A percentile compares a stretch with the other conserved stretches of the same genome.
Evolutionary conservation across 2,329 filamentous ascomycete species (phyloP).

Genomic region (Pseudogymnoascus sp.): DNA sequence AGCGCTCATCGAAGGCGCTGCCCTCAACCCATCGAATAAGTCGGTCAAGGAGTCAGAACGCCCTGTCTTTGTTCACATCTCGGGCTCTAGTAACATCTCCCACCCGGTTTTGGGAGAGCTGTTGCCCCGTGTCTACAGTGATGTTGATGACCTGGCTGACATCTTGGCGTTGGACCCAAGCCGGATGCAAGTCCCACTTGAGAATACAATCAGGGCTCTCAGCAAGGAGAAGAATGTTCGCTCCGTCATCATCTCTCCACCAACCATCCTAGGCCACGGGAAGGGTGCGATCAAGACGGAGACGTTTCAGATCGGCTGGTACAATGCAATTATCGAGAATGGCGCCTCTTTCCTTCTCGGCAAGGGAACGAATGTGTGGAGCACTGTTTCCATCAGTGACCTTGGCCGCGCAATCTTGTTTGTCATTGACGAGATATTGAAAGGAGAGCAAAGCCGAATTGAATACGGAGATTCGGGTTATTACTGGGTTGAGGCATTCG

Average conservation of each 20-base stretch:
- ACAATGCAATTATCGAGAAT: not conserved
- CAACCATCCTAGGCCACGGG: not conserved
- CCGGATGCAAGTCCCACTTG: not conserved
- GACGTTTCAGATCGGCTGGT: not conserved
- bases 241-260: not conserved
- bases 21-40: not conserved
- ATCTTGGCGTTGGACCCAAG: not conserved
- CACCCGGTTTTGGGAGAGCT: not conserved
- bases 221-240: not conserved
- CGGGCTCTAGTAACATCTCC: not conserved
- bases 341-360: not conserved
- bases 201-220: not conserved
- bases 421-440: slow-evolving; percentile 4
- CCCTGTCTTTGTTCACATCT: not conserved
- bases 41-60: not conserved
- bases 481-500: slow-evolving; percentile 4
- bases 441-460: not conserved
- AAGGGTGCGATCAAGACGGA: not conserved
- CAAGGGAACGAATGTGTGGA: not conserved
- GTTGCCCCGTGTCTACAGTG: not conserved
- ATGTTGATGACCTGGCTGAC: not conserved
- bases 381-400: not conserved
- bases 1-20: not conserved
- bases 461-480: not conserved
- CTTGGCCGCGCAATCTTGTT: not conserved